These are phyloP conservation scores for Arthrobotrys megalospora DNA, from an alignment of 2,329 filamentous ascomycete species.

Conservation along the genomic window DNA sequence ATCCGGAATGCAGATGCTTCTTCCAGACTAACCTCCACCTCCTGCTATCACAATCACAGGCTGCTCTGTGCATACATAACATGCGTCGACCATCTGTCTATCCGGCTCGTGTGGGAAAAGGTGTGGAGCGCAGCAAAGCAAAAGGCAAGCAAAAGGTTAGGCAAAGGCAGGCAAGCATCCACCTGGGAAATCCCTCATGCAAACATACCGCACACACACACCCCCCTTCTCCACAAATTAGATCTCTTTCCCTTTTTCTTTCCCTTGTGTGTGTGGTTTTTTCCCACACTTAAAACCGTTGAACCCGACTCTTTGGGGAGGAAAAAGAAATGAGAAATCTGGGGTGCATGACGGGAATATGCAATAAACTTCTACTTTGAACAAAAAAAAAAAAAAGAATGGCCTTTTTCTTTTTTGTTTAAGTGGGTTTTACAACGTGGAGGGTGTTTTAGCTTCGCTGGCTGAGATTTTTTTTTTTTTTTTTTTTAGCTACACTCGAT, in stretches of 20 bases:
- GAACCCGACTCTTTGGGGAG: slow-evolving; percentile 50
- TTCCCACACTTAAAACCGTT: slow-evolving; percentile 23
- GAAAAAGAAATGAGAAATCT: slow-evolving; percentile 58
- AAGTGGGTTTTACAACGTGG: slow-evolving; percentile 6
- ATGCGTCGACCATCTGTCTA: background rate
- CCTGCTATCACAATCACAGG: slow-evolving; percentile 21
- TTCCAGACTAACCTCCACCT: background rate
- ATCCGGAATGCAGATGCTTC: slow-evolving; percentile 11
- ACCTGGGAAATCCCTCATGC: slow-evolving; percentile 16
- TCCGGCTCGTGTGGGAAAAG: slow-evolving; percentile 4
- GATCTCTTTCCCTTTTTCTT: background rate
- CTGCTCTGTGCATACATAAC: background rate
- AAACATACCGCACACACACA: background rate
- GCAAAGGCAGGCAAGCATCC: background rate
- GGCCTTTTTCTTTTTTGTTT: background rate
- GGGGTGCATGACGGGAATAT: slow-evolving; percentile 45
- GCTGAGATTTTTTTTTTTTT: background rate
- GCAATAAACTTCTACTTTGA: background rate
- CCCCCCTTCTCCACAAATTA: background rate
- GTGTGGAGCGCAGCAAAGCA: background rate
- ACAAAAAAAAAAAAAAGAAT: no score
- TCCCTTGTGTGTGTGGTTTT: background rate
- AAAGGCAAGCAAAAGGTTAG: background rate
- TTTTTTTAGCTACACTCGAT: background rate
- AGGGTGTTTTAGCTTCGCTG: slow-evolving; percentile 18